A percentile compares a stretch with the other conserved stretches of the same genome.
phyloP scores from a whole-genome alignment of 148 eudicot species.

The Heliosperma pusillum region DNA sequence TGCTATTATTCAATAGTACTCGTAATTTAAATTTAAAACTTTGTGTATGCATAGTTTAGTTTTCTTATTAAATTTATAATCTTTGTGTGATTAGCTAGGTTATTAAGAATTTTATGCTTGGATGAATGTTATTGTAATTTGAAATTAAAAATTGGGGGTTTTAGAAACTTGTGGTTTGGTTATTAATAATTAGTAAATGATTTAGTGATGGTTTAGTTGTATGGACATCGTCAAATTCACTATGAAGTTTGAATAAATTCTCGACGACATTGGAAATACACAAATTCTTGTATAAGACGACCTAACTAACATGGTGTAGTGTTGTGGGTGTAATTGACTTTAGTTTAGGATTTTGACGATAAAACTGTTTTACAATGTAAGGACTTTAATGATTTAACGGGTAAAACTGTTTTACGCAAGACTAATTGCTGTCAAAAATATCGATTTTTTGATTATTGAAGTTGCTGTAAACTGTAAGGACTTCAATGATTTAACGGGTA shows the following conservation, averaged over 20 bases:
- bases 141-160: neutral
- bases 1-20: no score
- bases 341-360: no score
- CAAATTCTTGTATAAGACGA: neutral
- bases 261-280: neutral
- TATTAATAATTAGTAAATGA: neutral
- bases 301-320: neutral
- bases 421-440: neutral
- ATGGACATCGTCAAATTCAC: neutral
- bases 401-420: no score
- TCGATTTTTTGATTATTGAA: neutral
- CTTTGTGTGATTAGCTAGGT: neutral
- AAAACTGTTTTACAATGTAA: no score
- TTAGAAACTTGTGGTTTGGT: neutral
- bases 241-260: constrained; percentile 4
- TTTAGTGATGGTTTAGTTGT: neutral
- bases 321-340: neutral
- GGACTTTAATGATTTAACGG: no score
- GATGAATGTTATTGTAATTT: neutral
- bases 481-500: neutral
- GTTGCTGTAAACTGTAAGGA: neutral
- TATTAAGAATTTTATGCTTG: neutral
- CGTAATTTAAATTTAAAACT: neutral
- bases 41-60: neutral
- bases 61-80: neutral